Base-by-base conservation (phyloP, 306 rosid species). In the Corylus americana region DNA sequence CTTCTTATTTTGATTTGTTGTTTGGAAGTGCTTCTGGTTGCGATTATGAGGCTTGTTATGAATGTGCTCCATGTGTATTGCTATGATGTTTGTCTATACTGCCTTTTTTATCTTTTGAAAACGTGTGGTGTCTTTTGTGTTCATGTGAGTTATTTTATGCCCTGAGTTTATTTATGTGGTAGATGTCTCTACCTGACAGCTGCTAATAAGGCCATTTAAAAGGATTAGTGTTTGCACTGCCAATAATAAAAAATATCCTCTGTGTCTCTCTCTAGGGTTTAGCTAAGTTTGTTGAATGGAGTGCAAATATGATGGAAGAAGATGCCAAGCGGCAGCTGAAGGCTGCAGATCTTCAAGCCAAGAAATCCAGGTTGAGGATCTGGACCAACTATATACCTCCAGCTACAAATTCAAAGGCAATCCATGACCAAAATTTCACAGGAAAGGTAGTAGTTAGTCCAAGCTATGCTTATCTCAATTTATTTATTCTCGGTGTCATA, bases 251-350 rank as follows among this genome's bases (percentile, higher is more conserved):
- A 42, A 39, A 4, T 7, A 3, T 31, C 27, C 8, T 62, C 45
- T 78, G 39, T 64, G 54, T 47, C 35, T 67, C 74, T n/a, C 35
- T 71, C 42, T 49, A 96, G 99, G 99, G 99, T 74, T 83, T 77
- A 74, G 98, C 92, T 45, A 96, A 89, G 79, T 96, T 90, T 80
- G 96, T 96, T 82, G 99, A 93, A 82, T 96, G 99, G 99, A 96
- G 99, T 83, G 99, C 98, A 20, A 93, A 91, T 74, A 93, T 87
- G 94, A 90, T 96, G 99, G 99, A 93, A 86, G 99, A 96, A 78
- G 97, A 96, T 50, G 93, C 96, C 45, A 96, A 96, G 81, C 78
- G 94, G 80, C 85, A n/a, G 82, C 83, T 96, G 80, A 96, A 96
- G 87, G 54, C 84, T 85, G 94, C 97, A 70, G 98, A 96, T 81